Evolutionary conservation across 2,329 filamentous ascomycete species (phyloP).

Genomic region (Neonectria magnoliae): DNA sequence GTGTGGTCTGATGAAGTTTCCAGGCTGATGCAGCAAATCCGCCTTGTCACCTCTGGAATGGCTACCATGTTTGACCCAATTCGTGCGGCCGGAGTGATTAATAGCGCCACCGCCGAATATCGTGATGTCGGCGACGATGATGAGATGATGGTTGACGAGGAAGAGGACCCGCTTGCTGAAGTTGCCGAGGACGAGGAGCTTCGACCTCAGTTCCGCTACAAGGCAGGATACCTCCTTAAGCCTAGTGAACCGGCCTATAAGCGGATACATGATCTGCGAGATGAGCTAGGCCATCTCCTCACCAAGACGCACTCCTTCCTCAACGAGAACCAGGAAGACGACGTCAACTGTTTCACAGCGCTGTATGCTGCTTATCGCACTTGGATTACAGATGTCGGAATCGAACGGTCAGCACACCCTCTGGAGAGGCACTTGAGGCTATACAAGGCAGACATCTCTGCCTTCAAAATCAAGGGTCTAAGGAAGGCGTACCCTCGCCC

Average conservation of each 20-base stretch:
- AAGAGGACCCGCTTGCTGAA: constrained; percentile 67
- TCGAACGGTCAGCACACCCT: constrained; percentile 93
- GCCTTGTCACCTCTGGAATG: constrained; percentile 90
- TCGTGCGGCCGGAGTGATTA: constrained; percentile 67
- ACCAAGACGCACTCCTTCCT: constrained; percentile 89
- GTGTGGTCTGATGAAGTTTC: constrained; percentile 99
- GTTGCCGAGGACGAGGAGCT: constrained; percentile 83
- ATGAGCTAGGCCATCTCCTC: constrained; percentile 81
- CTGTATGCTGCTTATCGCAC: constrained; percentile 92
- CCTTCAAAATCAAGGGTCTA: constrained; percentile 93
- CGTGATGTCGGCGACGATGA: constrained; percentile 67
- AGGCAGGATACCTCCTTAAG: constrained; percentile 84
- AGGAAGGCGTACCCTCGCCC: constrained; percentile 93
- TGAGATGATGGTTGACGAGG: constrained; percentile 55
- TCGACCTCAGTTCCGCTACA: constrained; percentile 87
- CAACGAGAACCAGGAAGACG: constrained; percentile 86
- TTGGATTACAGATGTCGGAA: constrained; percentile 98
- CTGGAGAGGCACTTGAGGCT: constrained; percentile 87
- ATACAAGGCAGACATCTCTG: constrained; percentile 85
- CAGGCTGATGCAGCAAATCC: constrained; percentile 84
- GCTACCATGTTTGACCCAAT: constrained; percentile 88
- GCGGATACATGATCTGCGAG: constrained; percentile 82
- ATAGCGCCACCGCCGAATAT: constrained; percentile 56
- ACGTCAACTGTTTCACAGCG: constrained; percentile 93
- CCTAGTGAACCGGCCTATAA: constrained; percentile 68